These are phyloP conservation scores for Mallotus japonicus DNA, from an alignment of 441 rosid genomes.

Conservation along the genomic window DNA sequence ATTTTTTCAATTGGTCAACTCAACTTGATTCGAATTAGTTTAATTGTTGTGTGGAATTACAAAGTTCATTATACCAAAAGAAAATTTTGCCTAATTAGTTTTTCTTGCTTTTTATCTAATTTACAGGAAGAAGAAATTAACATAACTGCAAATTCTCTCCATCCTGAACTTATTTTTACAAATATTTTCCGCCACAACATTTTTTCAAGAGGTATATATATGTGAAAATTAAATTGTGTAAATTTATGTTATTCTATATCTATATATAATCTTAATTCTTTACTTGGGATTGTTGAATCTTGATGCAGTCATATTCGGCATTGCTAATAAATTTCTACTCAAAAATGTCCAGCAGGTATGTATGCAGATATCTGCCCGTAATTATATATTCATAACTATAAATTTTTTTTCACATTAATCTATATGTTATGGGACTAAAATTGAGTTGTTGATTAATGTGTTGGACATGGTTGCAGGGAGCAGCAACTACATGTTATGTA, in stretches of 20 bases:
- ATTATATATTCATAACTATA: too few species aligned
- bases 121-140: conserved; percentile 21
- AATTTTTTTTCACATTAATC: background rate
- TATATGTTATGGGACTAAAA: too few species aligned
- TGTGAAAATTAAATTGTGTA: too few species aligned
- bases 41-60: too few species aligned
- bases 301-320: conserved; percentile 39
- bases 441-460: background rate
- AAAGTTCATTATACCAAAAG: too few species aligned
- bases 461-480: conserved; percentile 31
- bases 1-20: too few species aligned
- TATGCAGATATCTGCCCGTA: too few species aligned
- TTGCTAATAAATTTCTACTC: conserved; percentile 36
- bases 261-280: background rate
- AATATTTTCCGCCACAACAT: conserved; percentile 23
- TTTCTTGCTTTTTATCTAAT: too few species aligned
- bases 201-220: conserved; percentile 1
- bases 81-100: too few species aligned
- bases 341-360: conserved; percentile 60
- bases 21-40: too few species aligned
- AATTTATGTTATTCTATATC: too few species aligned
- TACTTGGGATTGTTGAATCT: background rate
- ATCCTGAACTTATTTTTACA: conserved; percentile 21
- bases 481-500: conserved; percentile 23
- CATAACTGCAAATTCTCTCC: conserved; percentile 26